Base-by-base conservation (phyloP, 768 basidiomycete species). In the Boletus huronensis region DNA sequence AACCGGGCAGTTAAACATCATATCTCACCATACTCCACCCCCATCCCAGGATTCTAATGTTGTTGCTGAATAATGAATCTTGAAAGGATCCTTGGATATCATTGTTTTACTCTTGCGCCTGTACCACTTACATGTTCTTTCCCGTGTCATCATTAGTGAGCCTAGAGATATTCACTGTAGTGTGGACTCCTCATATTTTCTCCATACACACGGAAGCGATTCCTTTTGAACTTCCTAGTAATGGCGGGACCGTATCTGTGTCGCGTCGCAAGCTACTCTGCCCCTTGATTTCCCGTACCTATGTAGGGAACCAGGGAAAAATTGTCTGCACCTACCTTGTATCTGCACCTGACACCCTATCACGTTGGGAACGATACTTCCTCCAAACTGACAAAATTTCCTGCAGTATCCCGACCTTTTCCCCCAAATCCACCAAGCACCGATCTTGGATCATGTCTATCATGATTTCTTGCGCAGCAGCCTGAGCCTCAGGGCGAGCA, bases 1-100 rank as follows among this genome's bases (percentile, higher is more conserved):
- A 77, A 55, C 71, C 75, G 0, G 79, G 80, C 28, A 75, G 75
- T 50, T 80, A 41, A 64, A 42, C 29, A 13, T 31, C 36, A 17
- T 31, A 38, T 32, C 32, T 25, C 48, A 14, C 34, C n/a, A 51
- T 51, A 48, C 31, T 39, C 35, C 23, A 48, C 31, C 42, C 35
- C 23, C 34, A 45, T 29, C 14, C 25, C 21, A 52, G n/a, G 43
- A 52, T 36, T 52, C 50, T 41, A 35, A 47, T 38, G 14, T 44
- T 55, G 43, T 54, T 50, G 32, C 50, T 55, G 46, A 34, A 50
- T 48, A 44, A 45, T 48, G 54, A 36, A 50, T 54, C 48, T 56
- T 60, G 28, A 41, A 32, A 53, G 48, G 40, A 58, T 38, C 6
- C 0, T 56, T 41, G 7, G 45, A 51, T 61, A 60, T 61, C 45